Percentiles rank a stretch among this genome's conserved stretches.
phyloP scores from a whole-genome alignment of 768 basidiomycete species.

The Chalciporus sphaerocephalus region DNA sequence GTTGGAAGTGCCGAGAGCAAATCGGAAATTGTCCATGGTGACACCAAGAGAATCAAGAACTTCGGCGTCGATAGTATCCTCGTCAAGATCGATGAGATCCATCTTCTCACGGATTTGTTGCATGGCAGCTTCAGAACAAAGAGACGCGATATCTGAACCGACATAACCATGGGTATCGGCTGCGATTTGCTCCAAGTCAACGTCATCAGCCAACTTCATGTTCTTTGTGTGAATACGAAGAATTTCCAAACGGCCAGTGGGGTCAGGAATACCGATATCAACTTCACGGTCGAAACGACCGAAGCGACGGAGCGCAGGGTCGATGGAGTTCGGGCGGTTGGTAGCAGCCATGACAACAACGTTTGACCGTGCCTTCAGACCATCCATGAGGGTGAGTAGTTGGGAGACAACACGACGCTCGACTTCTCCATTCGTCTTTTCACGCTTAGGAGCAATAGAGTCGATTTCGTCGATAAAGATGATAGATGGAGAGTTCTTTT shows the following conservation, averaged over 20 bases:
- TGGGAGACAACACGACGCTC: slow-evolving; percentile 99
- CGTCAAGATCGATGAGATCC: slow-evolving; percentile 93
- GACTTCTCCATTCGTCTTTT: slow-evolving; percentile 99
- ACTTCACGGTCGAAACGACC: slow-evolving; percentile 99
- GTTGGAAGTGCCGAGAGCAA: slow-evolving; percentile 95
- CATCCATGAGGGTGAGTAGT: slow-evolving; percentile 97
- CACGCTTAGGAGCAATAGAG: slow-evolving; percentile 99
- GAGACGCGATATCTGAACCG: slow-evolving; percentile 93
- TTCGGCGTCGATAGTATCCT: slow-evolving; percentile 99
- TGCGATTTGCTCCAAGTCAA: slow-evolving; percentile 97
- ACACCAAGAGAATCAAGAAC: slow-evolving; percentile 98
- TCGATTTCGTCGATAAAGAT: slow-evolving; percentile 99
- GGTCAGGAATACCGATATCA: slow-evolving; percentile 98
- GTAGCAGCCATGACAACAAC: slow-evolving; percentile 99
- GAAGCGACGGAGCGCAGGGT: slow-evolving; percentile 97
- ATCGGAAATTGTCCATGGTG: slow-evolving; percentile 99
- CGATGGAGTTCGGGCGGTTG: slow-evolving; percentile 98
- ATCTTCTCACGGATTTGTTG: slow-evolving; percentile 99
- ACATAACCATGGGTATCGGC: slow-evolving; percentile 99
- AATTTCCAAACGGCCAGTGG: slow-evolving; percentile 97
- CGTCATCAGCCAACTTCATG: slow-evolving; percentile 97
- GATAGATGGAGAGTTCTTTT: slow-evolving; percentile 99
- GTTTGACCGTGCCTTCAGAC: slow-evolving; percentile 96
- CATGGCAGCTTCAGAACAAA: slow-evolving; percentile 99
- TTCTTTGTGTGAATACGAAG: slow-evolving; percentile 99